Percentiles rank a stretch among this genome's conserved stretches.
phyloP scores from a whole-genome alignment of 1,139 yeast genomes.

The Spathaspora sp. region DNA sequence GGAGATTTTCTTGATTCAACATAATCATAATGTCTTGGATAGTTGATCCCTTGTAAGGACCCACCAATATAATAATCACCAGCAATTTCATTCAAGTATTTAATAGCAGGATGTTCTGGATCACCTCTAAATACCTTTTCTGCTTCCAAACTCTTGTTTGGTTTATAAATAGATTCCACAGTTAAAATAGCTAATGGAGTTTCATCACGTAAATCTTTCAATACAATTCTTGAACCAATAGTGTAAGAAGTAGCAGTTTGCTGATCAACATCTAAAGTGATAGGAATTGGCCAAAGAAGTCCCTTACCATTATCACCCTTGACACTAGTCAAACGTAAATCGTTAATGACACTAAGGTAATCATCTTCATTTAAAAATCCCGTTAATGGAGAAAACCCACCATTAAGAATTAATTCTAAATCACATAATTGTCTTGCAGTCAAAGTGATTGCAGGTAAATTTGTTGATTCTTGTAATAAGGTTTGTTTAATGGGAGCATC shows the following conservation, averaged over 20 bases:
- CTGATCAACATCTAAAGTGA: conserved; percentile 75
- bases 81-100: conserved; percentile 68
- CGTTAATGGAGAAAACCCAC: conserved; percentile 91
- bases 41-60: conserved; percentile 73
- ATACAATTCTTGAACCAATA: conserved; percentile 64
- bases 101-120: conserved; percentile 93
- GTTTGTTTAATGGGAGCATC: conserved; percentile 62
- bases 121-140: conserved; percentile 90
- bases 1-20: conserved; percentile 88
- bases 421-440: conserved; percentile 93
- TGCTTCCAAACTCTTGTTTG: conserved; percentile 80
- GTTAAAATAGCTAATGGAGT: conserved; percentile 78
- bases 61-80: conserved; percentile 92
- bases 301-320: conserved; percentile 49
- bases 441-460: conserved; percentile 53
- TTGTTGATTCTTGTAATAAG: conserved; percentile 53
- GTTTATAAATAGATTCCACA: conserved; percentile 74
- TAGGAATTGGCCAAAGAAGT: conserved; percentile 89
- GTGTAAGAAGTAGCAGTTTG: conserved; percentile 48
- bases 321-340: conserved; percentile 64
- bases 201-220: conserved; percentile 83
- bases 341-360: conserved; percentile 75
- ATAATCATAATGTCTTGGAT: conserved; percentile 90
- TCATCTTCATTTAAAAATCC: conserved; percentile 85
- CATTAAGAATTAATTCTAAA: conserved; percentile 84